Evolutionary conservation across 2,329 filamentous ascomycete species (phyloP).

Genomic region (Albophoma yamanashiensis): DNA sequence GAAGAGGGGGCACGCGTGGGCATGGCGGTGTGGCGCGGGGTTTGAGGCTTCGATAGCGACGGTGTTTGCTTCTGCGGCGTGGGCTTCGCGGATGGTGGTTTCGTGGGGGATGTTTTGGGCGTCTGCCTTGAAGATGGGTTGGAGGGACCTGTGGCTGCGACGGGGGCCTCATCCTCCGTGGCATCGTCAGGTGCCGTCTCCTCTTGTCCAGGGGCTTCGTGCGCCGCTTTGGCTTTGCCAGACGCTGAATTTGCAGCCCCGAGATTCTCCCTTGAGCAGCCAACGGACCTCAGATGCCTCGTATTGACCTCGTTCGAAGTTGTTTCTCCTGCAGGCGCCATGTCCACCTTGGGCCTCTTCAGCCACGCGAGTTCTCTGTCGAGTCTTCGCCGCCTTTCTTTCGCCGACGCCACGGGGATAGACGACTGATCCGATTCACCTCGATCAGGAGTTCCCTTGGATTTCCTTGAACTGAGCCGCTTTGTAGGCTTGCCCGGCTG

Average conservation of each 20-base stretch:
- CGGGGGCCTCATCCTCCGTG: neutral
- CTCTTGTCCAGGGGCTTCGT: neutral
- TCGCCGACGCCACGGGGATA: neutral
- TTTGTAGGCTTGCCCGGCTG: neutral
- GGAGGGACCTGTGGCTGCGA: neutral
- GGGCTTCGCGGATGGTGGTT: conserved; percentile 1
- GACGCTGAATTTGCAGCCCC: neutral
- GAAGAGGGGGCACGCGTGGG: conserved; percentile 16
- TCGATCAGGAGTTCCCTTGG: neutral
- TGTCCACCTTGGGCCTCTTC: neutral
- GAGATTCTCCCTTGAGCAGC: neutral
- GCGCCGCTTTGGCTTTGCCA: neutral
- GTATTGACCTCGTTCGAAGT: neutral
- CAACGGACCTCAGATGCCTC: neutral
- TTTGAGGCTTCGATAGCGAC: conserved; percentile 11
- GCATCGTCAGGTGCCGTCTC: neutral
- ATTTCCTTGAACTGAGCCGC: neutral
- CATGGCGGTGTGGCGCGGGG: conserved; percentile 13
- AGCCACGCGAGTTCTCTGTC: conserved; percentile 1
- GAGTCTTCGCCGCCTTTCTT: conserved; percentile 1
- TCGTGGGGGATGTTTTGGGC: conserved; percentile 7
- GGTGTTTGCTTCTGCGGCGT: neutral
- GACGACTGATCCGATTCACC: neutral
- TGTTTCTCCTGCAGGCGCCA: neutral
- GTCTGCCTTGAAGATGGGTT: neutral